Evolutionary conservation across 225 moss, liverwort and hornwort genomes (phyloP), one percentile per base, ranked within the genome.

Genomic region (Pleurozium schreberi): DNA sequence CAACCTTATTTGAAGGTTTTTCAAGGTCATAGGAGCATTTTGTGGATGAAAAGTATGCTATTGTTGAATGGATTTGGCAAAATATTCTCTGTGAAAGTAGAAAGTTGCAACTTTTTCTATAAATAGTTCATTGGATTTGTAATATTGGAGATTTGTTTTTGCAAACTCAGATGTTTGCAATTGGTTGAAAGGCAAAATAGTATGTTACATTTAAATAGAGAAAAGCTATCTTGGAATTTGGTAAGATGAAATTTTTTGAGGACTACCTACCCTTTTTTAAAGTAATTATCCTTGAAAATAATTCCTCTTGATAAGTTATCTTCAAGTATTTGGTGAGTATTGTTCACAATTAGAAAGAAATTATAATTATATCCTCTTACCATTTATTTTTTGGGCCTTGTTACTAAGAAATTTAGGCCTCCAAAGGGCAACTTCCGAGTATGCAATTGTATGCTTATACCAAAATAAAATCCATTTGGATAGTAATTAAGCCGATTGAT

Each of bases 241-340:
- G 0, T 12, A 0, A 8, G 0, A 21, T 49, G 5, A 33, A 50
- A 3, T n/a, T n/a, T n/a, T n/a, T n/a, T n/a, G n/a, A n/a, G n/a
- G n/a, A n/a, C n/a, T n/a, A n/a, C n/a, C n/a, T n/a, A n/a, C n/a
- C n/a, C n/a, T n/a, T n/a, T n/a, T n/a, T n/a, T n/a, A n/a, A n/a
- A n/a, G n/a, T n/a, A n/a, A n/a, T n/a, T n/a, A n/a, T n/a, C n/a
- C n/a, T n/a, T n/a, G n/a, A n/a, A n/a, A 50, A 8, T 52, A 34
- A 7, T 49, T 75, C 33, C 7, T 74, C 47, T 47, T 47, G 3
- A 33, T 19, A 49, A 33, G 33, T 33, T 33, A 20, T 50, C 6
- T 43, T 33, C 8, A 7, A 49, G 3, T 31, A 20, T 31, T 49
- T 33, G 0, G 33, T 49, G 3, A 75, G 0, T 50, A 8, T 75